phyloP scores from a whole-genome alignment of 108 stramenopile genomes.

The Stephanodiscus triporus region DNA sequence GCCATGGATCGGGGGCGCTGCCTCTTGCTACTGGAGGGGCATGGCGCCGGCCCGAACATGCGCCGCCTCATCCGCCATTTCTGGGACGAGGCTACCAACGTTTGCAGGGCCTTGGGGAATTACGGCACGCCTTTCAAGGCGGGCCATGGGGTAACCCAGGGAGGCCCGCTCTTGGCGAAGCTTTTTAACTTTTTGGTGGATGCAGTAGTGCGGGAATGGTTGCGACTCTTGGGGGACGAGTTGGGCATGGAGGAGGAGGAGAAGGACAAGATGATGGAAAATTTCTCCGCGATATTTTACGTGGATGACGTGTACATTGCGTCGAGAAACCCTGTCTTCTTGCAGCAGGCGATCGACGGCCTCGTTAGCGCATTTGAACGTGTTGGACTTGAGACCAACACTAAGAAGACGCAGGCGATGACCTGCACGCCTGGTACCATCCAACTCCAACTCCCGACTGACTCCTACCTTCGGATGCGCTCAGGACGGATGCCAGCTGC shows the following conservation, averaged over 20 bases:
- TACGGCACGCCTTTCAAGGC: conserved; percentile 20
- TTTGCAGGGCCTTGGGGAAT: conserved; percentile 7
- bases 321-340: not conserved
- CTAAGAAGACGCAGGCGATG: conserved; percentile 30
- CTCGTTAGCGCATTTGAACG: conserved; percentile 10
- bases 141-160: conserved; percentile 32
- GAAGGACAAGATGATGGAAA: no score
- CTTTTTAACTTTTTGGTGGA: conserved; percentile 43
- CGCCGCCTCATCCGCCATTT: no score
- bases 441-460: not conserved
- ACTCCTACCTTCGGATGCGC: not conserved
- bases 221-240: not conserved
- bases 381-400: conserved; percentile 23
- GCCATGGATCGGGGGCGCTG: no score
- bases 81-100: not conserved
- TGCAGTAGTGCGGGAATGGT: conserved; percentile 16
- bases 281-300: no score
- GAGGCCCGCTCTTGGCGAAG: conserved; percentile 20
- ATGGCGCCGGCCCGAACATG: no score
- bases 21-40: no score
- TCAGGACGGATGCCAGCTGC: not conserved
- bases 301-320: conserved; percentile 22
- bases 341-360: conserved; percentile 21
- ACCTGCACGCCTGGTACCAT: conserved; percentile 4
- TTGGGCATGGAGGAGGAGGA: no score